Evolutionary conservation across 495 filamentous ascomycete species (phyloP).

Genomic region (Pyronema domesticum): DNA sequence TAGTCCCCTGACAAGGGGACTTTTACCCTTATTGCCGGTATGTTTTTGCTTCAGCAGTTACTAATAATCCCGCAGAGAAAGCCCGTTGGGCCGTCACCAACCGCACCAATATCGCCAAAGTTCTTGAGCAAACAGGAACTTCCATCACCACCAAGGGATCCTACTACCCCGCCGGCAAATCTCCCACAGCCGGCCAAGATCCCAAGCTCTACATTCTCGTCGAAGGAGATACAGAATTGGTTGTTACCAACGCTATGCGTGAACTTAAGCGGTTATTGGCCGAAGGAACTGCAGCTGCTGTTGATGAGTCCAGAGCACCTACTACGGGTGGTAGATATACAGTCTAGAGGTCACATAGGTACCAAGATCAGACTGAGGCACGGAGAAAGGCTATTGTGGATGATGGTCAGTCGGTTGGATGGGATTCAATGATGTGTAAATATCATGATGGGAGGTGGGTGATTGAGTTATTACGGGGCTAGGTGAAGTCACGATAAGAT

Average conservation of each 20-base stretch:
- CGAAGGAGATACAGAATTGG: slow-evolving; percentile 87
- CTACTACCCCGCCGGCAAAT: slow-evolving; percentile 69
- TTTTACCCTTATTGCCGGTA: no score
- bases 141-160: slow-evolving; percentile 95
- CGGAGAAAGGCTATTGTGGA: no score
- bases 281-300: slow-evolving; percentile 83
- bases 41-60: background rate
- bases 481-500: no score
- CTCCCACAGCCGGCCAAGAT: slow-evolving; percentile 50
- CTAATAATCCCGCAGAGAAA: slow-evolving; percentile 47
- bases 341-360: slow-evolving; percentile 28
- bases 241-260: slow-evolving; percentile 78
- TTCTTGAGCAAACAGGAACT: slow-evolving; percentile 83
- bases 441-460: background rate
- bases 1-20: background rate
- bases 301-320: slow-evolving; percentile 65
- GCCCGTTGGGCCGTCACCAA: slow-evolving; percentile 98
- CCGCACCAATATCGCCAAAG: slow-evolving; percentile 95
- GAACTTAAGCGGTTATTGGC: slow-evolving; percentile 75
- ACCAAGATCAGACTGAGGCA: no score
- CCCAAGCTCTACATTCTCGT: slow-evolving; percentile 95
- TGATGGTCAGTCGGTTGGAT: no score
- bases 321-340: slow-evolving; percentile 55
- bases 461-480: background rate
- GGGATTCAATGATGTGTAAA: background rate